Percentiles rank a stretch among this genome's conserved stretches.
These are phyloP conservation scores for Fusarium albosuccineum DNA, from an alignment of 2,329 filamentous ascomycete species.

Conservation along the genomic window DNA sequence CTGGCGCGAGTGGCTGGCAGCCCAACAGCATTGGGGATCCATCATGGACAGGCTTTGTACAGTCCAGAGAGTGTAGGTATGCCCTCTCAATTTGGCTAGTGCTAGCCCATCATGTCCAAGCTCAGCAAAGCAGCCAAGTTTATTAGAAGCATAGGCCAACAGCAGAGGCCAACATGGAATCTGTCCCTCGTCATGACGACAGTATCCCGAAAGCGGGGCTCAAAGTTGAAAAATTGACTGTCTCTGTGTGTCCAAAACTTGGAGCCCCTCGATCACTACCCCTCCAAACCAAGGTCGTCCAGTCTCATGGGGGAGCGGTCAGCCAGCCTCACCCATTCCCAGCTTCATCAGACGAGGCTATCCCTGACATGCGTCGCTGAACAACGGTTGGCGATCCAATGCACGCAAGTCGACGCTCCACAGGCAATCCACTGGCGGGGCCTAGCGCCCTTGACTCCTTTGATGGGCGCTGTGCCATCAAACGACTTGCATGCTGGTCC, in stretches of 20 bases:
- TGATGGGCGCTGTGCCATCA: conserved; percentile 21
- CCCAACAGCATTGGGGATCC: not conserved
- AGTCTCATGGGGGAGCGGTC: conserved; percentile 43
- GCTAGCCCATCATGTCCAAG: not conserved
- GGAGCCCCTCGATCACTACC: conserved; percentile 27
- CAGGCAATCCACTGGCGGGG: conserved; percentile 29
- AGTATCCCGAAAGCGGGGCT: conserved; percentile 15
- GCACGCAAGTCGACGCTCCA: conserved; percentile 30
- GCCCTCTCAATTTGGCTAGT: conserved; percentile 13
- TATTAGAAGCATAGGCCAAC: not conserved
- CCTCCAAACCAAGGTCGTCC: conserved; percentile 38
- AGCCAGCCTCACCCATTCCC: conserved; percentile 44
- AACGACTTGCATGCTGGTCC: conserved; percentile 5
- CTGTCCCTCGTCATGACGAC: conserved; percentile 11
- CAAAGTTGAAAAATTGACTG: not conserved
- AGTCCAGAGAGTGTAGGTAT: not conserved
- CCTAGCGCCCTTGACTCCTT: conserved; percentile 31
- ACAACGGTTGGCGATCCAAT: conserved; percentile 23
- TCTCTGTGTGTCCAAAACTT: conserved; percentile 19
- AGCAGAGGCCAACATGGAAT: conserved; percentile 11
- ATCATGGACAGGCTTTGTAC: conserved; percentile 4
- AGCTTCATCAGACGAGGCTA: conserved; percentile 45
- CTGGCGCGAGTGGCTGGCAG: conserved; percentile 32
- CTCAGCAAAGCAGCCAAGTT: not conserved
- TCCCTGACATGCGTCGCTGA: conserved; percentile 40